Evolutionary conservation across 192 early-diverging fungal genomes (phyloP).

Genomic region (Coemansia sp.): DNA sequence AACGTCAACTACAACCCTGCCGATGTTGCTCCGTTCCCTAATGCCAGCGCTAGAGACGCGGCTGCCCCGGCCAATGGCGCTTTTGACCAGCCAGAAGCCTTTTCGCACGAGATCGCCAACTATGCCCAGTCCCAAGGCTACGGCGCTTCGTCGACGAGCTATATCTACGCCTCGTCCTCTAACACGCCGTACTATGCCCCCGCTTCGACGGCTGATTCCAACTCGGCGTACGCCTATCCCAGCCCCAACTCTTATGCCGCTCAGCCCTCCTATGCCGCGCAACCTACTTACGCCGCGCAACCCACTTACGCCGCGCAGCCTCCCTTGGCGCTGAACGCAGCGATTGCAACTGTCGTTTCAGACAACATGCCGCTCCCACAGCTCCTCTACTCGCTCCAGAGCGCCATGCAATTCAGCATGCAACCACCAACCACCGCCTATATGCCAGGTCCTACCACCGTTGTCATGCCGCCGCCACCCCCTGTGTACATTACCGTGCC

Average conservation of each 20-base stretch:
- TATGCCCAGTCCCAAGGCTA: constrained; percentile 41
- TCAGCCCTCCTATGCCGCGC: not conserved
- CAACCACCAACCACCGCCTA: not conserved
- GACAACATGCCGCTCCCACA: constrained; percentile 41
- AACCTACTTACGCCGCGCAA: not conserved
- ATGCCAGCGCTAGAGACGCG: not conserved
- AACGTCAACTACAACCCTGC: constrained; percentile 32
- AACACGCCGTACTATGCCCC: not conserved
- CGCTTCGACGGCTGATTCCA: not conserved
- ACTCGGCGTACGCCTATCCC: not conserved
- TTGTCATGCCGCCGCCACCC: too few relatives aligned
- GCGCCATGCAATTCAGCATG: constrained; percentile 16
- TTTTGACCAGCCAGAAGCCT: constrained; percentile 38
- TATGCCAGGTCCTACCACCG: not conserved
- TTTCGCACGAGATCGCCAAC: constrained; percentile 35
- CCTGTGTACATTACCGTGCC: not conserved
- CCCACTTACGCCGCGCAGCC: too few relatives aligned
- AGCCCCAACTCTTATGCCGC: not conserved
- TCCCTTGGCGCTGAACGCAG: constrained; percentile 3
- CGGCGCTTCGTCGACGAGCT: not conserved
- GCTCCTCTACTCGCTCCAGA: constrained; percentile 39
- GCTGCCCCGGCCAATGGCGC: not conserved
- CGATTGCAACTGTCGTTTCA: constrained; percentile 28
- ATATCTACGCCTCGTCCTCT: not conserved
- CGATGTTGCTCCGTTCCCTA: constrained; percentile 15